phyloP scores from a whole-genome alignment of 306 rosid species.

The Mimosa bimucronata region DNA sequence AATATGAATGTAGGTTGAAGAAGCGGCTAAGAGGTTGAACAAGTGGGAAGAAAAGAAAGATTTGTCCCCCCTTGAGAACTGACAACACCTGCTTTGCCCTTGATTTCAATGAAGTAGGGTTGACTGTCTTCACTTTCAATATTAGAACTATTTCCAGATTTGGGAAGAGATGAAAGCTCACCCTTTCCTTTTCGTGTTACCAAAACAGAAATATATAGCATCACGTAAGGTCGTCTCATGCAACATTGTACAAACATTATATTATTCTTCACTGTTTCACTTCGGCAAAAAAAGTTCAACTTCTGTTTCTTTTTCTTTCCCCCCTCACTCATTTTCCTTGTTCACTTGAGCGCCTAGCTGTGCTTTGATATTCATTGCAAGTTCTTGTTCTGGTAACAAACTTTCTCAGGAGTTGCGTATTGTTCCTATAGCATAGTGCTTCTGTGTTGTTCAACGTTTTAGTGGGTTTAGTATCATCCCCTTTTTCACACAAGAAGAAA shows the following conservation, averaged over 20 bases:
- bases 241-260: neutral
- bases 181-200: too few relatives aligned
- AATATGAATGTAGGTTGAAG: conserved; percentile 58
- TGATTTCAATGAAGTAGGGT: neutral
- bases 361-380: neutral
- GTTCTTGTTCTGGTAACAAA: neutral
- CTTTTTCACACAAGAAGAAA: too few relatives aligned
- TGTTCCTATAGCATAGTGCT: too few relatives aligned
- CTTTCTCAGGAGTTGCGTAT: too few relatives aligned
- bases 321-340: too few relatives aligned
- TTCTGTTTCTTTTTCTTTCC: neutral
- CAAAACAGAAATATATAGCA: neutral
- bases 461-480: too few relatives aligned
- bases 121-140: neutral
- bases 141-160: too few relatives aligned
- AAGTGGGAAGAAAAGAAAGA: conserved; percentile 53
- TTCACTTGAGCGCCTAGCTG: too few relatives aligned
- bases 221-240: neutral
- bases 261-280: neutral
- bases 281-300: neutral
- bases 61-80: conserved; percentile 30
- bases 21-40: conserved; percentile 61
- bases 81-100: conserved; percentile 8
- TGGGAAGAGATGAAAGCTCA: too few relatives aligned
- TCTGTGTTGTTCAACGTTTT: too few relatives aligned